phyloP scores from a whole-genome alignment of 1,139 yeast species.

The Petasospora fabianii region DNA sequence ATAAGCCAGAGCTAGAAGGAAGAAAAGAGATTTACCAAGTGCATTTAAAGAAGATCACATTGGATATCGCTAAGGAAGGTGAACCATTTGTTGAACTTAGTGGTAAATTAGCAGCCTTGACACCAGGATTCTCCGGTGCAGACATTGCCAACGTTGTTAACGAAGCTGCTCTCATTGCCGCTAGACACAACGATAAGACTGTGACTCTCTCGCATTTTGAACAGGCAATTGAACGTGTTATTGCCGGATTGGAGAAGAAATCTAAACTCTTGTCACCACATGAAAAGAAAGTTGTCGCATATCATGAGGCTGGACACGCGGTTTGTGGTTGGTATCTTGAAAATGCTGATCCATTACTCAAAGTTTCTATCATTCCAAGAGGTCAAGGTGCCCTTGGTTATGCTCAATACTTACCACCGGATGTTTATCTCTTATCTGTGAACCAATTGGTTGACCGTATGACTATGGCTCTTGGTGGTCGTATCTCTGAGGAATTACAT shows the following conservation, averaged over 20 bases:
- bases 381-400: conserved; percentile 98
- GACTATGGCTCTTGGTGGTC: conserved; percentile 96
- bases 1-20: conserved; percentile 89
- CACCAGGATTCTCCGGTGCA: conserved; percentile 98
- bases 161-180: conserved; percentile 96
- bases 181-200: conserved; percentile 67
- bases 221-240: conserved; percentile 93
- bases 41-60: conserved; percentile 65
- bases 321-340: conserved; percentile 94
- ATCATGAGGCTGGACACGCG: conserved; percentile 99
- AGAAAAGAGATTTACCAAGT: conserved; percentile 89
- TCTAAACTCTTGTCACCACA: conserved; percentile 76
- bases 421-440: conserved; percentile 75
- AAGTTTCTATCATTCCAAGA: conserved; percentile 94
- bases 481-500: conserved; percentile 92
- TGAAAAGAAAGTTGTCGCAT: conserved; percentile 88
- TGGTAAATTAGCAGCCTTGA: conserved; percentile 88
- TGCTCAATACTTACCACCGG: conserved; percentile 96
- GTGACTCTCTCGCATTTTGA: conserved; percentile 83
- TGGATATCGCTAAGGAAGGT: conserved; percentile 41
- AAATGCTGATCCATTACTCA: conserved; percentile 87
- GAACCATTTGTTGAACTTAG: conserved; percentile 47
- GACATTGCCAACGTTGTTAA: conserved; percentile 96
- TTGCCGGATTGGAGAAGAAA: conserved; percentile 94
- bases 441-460: conserved; percentile 82